Evolutionary conservation across 2,329 filamentous ascomycete species (phyloP), one percentile per base, ranked within the genome.

Genomic region (Sporothrix curviconia): DNA sequence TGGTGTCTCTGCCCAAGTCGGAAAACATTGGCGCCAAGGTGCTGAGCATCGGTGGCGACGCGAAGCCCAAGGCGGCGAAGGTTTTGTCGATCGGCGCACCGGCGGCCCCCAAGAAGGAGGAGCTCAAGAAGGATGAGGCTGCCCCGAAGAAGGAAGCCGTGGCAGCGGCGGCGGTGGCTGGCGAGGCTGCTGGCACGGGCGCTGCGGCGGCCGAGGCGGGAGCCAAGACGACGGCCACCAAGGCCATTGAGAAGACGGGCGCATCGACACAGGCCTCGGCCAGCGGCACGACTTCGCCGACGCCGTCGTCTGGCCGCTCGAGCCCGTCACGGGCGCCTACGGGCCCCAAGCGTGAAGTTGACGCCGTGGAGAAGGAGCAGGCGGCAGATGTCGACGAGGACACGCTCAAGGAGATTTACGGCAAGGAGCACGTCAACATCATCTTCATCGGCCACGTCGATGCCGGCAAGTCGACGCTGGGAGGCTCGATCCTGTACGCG

Each of bases 361-460:
- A 95, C 70, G 85, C 89, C 36, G 88, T 99, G 58, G 82, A 87
- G 61, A 89, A 92, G 73, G 87, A 92, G 68, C 89, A 95, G 70
- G 78, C 82, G 3, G 86, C 86, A 22, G 86, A 89, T 69, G 86
- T 90, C 17, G 81, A 84, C 58, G 77, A 83, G 2, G 79, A 80
- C 25, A 92, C 90, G 0, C 77, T 99, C 60, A 90, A 91, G 72
- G 92, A 97, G 71, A 94, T 99, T 61, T 99, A 94, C 71, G 94
- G 94, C 70, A 96, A 97, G 73, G 91, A 86, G 69, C 83, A 86
- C 66, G 77, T 99, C 67, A 99, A 99, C 74, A 87, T 99, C 65
- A 96, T 97, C 64, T 96, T 97, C 75, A 88, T 97, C 68, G 92
- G 64, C 53, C 94, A 99, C 79, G 95, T 99, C 66, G 94, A 99